These are phyloP conservation scores for Amanita subjunquillea DNA, from an alignment of 768 basidiomycete genomes.

Conservation along the genomic window DNA sequence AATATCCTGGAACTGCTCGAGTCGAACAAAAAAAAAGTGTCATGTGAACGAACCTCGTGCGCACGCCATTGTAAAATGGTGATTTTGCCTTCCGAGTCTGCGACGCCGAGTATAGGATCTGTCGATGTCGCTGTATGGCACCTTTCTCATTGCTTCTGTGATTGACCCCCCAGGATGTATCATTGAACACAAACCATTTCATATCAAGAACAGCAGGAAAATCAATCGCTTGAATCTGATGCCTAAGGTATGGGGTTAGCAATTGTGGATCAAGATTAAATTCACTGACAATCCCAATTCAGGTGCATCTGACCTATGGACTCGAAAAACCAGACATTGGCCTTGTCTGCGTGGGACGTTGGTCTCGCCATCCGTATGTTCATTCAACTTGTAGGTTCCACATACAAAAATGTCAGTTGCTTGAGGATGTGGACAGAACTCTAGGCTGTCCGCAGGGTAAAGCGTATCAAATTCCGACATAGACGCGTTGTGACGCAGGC, in stretches of 20 bases:
- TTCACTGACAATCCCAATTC: slow-evolving; percentile 1
- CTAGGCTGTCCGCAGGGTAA: slow-evolving; percentile 85
- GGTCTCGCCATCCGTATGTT: slow-evolving; percentile 5
- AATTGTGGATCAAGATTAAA: not conserved
- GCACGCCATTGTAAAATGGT: slow-evolving; percentile 48
- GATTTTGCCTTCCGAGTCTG: slow-evolving; percentile 79
- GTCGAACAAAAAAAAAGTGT: not conserved
- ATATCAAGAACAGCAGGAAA: slow-evolving; percentile 83
- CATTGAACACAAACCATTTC: slow-evolving; percentile 65
- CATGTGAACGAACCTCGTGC: slow-evolving; percentile 24
- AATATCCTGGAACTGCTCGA: slow-evolving; percentile 20
- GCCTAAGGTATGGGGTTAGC: slow-evolving; percentile 21
- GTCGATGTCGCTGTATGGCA: slow-evolving; percentile 38
- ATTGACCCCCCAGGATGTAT: not conserved
- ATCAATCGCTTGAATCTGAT: slow-evolving; percentile 55
- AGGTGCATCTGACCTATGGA: slow-evolving; percentile 11
- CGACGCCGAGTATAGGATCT: slow-evolving; percentile 53
- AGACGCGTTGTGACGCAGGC: not conserved
- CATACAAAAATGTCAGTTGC: slow-evolving; percentile 64
- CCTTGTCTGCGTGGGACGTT: slow-evolving; percentile 34
- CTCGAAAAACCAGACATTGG: slow-evolving; percentile 61
- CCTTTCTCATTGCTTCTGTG: slow-evolving; percentile 25
- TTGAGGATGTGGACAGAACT: slow-evolving; percentile 73
- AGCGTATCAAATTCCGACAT: slow-evolving; percentile 41
- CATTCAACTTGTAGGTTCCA: slow-evolving; percentile 80